phyloP scores from a whole-genome alignment of 2,329 filamentous ascomycete species.

The Scopulariopsis brevicaulis region DNA sequence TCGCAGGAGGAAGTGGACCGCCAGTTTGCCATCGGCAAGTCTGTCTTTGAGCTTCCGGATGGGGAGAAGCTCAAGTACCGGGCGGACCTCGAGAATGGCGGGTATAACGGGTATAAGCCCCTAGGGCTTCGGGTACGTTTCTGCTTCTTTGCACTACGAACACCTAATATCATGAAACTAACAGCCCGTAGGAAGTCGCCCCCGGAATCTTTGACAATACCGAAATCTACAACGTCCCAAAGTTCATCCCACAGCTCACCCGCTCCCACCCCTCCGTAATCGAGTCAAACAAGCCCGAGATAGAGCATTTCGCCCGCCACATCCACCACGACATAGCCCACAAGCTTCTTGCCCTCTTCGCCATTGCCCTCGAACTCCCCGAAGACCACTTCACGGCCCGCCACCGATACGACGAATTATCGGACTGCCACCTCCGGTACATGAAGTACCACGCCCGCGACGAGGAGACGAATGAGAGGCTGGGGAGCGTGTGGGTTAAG shows the following conservation, averaged over 20 bases:
- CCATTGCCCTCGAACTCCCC: slow-evolving; percentile 43
- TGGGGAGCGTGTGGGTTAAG: slow-evolving; percentile 24
- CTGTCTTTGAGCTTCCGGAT: slow-evolving; percentile 42
- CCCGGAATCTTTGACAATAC: slow-evolving; percentile 30
- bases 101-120: slow-evolving; percentile 46
- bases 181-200: slow-evolving; percentile 5
- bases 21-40: slow-evolving; percentile 49
- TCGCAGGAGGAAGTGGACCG: slow-evolving; percentile 45
- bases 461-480: slow-evolving; percentile 27
- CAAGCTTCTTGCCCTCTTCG: slow-evolving; percentile 43
- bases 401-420: slow-evolving; percentile 42
- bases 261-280: slow-evolving; percentile 33
- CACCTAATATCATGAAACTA: neutral
- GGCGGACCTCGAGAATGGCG: slow-evolving; percentile 34
- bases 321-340: slow-evolving; percentile 36
- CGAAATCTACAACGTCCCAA: slow-evolving; percentile 27
- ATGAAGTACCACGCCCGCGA: slow-evolving; percentile 41
- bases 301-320: slow-evolving; percentile 36
- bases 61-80: slow-evolving; percentile 49
- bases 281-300: slow-evolving; percentile 34
- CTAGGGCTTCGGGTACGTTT: slow-evolving; percentile 21
- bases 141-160: neutral
- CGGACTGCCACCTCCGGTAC: slow-evolving; percentile 44
- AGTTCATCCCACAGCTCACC: slow-evolving; percentile 30
- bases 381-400: slow-evolving; percentile 42